These are phyloP conservation scores for Phialophora chinensis DNA, from an alignment of 2,329 filamentous ascomycete species.

Conservation along the genomic window DNA sequence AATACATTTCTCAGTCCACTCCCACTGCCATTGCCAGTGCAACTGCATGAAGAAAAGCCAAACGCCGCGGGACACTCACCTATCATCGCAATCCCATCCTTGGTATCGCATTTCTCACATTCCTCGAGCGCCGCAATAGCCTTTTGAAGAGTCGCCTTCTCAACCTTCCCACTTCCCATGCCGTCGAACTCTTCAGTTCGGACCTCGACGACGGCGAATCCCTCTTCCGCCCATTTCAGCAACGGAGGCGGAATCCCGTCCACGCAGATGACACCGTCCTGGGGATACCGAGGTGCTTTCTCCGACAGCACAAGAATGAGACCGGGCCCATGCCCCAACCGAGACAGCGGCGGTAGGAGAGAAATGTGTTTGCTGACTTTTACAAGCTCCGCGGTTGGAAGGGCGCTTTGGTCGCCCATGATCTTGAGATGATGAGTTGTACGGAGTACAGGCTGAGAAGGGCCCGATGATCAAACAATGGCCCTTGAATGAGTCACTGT, in stretches of 20 bases:
- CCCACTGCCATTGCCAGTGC: not conserved
- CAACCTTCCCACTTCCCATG: not conserved
- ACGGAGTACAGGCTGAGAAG: not conserved
- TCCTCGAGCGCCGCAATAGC: slow-evolving; percentile 38
- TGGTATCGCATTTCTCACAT: slow-evolving; percentile 40
- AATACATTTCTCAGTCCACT: not conserved
- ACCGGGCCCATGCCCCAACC: slow-evolving; percentile 56
- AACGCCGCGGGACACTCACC: slow-evolving; percentile 36
- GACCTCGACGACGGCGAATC: slow-evolving; percentile 67
- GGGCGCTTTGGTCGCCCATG: slow-evolving; percentile 4
- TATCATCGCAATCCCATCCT: slow-evolving; percentile 43
- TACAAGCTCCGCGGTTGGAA: slow-evolving; percentile 27
- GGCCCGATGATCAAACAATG: not conserved
- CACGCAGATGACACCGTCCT: slow-evolving; percentile 42
- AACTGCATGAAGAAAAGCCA: not conserved
- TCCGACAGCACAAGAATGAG: slow-evolving; percentile 54
- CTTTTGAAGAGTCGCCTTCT: slow-evolving; percentile 35
- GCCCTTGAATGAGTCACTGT: not conserved
- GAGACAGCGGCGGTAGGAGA: slow-evolving; percentile 56
- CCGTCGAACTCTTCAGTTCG: slow-evolving; percentile 25
- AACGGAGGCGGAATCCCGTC: slow-evolving; percentile 61
- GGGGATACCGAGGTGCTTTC: slow-evolving; percentile 40
- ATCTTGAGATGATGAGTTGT: not conserved
- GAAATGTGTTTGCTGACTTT: slow-evolving; percentile 24
- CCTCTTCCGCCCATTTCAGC: slow-evolving; percentile 75